phyloP scores from a whole-genome alignment of 2,329 filamentous ascomycete species.

The Fusarium sp. region DNA sequence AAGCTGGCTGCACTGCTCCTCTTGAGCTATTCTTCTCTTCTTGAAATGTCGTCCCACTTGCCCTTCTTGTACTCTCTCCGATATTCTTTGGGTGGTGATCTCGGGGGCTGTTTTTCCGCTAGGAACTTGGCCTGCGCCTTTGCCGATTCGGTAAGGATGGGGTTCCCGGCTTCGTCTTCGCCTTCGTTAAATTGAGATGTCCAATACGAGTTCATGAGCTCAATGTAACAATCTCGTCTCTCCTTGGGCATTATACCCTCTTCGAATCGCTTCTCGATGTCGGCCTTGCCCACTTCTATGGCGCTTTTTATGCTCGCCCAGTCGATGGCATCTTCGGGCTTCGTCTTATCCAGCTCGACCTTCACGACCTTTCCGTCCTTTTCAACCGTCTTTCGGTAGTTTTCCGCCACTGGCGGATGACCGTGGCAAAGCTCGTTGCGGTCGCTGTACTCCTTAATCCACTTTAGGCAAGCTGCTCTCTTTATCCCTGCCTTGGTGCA shows the following conservation, averaged over 20 bases:
- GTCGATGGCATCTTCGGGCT: neutral
- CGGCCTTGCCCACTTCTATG: neutral
- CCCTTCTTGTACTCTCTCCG: neutral
- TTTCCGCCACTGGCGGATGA: neutral
- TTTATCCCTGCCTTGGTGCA: neutral
- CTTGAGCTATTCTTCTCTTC: neutral
- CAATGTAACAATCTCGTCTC: neutral
- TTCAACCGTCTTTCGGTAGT: neutral
- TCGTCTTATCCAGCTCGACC: neutral
- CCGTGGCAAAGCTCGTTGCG: neutral
- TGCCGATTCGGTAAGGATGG: neutral
- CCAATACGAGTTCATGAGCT: neutral
- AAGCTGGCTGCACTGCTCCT: neutral
- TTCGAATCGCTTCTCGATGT: neutral
- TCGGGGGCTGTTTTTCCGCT: neutral
- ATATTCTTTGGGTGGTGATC: neutral
- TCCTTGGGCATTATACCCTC: neutral
- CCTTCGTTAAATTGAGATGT: neutral
- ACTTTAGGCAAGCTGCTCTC: neutral
- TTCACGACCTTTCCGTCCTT: too few relatives aligned
- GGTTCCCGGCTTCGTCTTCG: neutral
- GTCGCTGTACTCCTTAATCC: neutral
- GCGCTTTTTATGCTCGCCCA: neutral
- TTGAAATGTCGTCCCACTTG: neutral
- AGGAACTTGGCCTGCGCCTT: neutral